Evolutionary conservation across 1,139 yeast genomes (phyloP).

Genomic region (Eremothecium coryli): DNA sequence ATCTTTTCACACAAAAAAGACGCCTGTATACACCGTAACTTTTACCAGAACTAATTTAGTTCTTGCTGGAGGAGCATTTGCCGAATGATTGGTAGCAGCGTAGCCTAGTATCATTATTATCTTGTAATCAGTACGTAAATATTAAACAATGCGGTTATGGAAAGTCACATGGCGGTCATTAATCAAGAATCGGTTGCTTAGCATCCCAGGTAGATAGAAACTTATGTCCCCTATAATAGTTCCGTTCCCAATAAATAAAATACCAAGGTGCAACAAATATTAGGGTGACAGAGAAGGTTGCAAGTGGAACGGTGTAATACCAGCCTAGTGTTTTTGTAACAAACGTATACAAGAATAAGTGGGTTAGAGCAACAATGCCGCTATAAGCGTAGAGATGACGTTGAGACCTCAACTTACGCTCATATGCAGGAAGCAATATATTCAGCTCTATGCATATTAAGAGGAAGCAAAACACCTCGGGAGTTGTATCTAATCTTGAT

Average conservation of each 20-base stretch:
- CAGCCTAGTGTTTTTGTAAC: constrained; percentile 20
- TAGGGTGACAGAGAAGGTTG: constrained; percentile 15
- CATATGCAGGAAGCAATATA: constrained; percentile 24
- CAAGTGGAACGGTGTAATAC: constrained; percentile 17
- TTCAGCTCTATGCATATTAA: constrained; percentile 27
- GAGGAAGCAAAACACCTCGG: constrained; percentile 68
- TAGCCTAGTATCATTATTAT: neutral
- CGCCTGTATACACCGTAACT: constrained; percentile 88
- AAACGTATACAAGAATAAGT: constrained; percentile 22
- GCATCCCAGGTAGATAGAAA: constrained; percentile 28
- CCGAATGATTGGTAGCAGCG: constrained; percentile 27
- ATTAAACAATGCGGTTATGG: neutral
- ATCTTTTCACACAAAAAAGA: constrained; percentile 84
- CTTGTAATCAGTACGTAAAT: too few relatives aligned
- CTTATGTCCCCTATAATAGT: constrained; percentile 23
- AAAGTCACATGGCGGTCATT: constrained; percentile 1
- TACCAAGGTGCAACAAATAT: constrained; percentile 21
- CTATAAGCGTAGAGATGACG: constrained; percentile 9
- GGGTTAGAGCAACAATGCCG: constrained; percentile 11
- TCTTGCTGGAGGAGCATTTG: constrained; percentile 84
- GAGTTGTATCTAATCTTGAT: constrained; percentile 64
- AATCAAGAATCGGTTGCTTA: constrained; percentile 24
- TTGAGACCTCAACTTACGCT: constrained; percentile 12
- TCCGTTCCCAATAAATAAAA: constrained; percentile 27
- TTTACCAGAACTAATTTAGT: constrained; percentile 87